Evolutionary conservation across 805 yeast genomes (phyloP), one percentile per base, ranked within the genome.

Genomic region (Kluyveromyces siamensis): DNA sequence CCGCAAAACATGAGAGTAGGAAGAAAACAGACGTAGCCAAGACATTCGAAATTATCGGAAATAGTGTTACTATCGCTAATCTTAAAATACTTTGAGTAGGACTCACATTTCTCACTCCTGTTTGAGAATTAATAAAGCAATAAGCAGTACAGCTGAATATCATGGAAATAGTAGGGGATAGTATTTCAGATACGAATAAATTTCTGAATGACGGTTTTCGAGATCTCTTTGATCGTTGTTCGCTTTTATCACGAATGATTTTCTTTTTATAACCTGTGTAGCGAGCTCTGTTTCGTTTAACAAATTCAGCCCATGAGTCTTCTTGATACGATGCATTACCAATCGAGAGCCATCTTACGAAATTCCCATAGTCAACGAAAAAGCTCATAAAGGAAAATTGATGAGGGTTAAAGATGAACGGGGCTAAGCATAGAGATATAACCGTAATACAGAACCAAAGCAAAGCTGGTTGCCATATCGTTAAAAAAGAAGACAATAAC

Each of bases 251-350:
- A 19, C 81, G 81, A 45, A 83, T 76, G 51, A 77, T 66, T 68
- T 80, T 80, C 50, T 86, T 75, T 74, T 89, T 90, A 75, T 80
- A 89, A 51, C 99, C 99, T 30, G 98, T 91, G 57, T 87, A 80
- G 60, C 89, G 80, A 9, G 96, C 87, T 68, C 99, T 80, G 4
- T 89, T 77, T 52, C 78, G 72, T 59, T 95, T 82, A 0, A 80
- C 81, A 59, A 74, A 83, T 2, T 80, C 81, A 47, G 83, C 76
- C 98, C 98, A 90, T 0, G 96, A 87, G 59, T 82, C 79, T 46
- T 68, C 65, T 55, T 79, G 82, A 73, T 78, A 77, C 54, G 72
- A 73, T 17, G 80, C 69, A 61, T 88, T 87, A 9, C 96, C 96
- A 52, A 89, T 73, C 3, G 83, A 79, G 45, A 91, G 63, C 97